Base-by-base conservation (phyloP, 2,329 filamentous ascomycete genomes). In the Botrytis paeoniae region DNA sequence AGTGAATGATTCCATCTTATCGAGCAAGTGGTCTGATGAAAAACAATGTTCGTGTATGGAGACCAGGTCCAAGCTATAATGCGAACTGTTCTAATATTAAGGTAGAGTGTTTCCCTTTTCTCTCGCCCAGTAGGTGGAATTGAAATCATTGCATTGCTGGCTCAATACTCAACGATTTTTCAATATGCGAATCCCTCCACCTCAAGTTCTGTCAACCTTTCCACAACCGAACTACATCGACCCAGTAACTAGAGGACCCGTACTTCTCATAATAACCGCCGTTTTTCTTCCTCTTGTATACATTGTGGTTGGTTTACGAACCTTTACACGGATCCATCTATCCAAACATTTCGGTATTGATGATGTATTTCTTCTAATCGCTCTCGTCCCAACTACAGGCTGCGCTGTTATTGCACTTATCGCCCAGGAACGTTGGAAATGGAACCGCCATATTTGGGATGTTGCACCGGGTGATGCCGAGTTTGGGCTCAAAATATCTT, bases 191-290 rank as follows among this genome's bases (percentile, higher is more conserved):
- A 35, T 73, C 16, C 71, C 71, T 51, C 37, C 71, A 20, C 57
- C 71, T 54, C n/a, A 69, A 25, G n/a, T 73, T 22, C 22, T 70
- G 6, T 43, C 66, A 20, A 29, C 43, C 48, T 63, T 70, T 45
- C 85, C 86, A 9, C 77, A 70, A 48, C 83, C 85, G 12, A 87
- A 87, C 75, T 84, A 85, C 76, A 74, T 82, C 68, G 78, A 87
- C 75, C 86, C 85, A 9, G 79, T 79, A 22, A 83, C 82, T 41
- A 82, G 84, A 74, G 84, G 84, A 20, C 82, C 83, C 76, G 82
- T 77, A 48, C 82, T 83, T 35, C 79, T 85, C 20, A 80, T 85
- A 35, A 78, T 84, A 9, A 82, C 84, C 37, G 76, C 84, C 7
- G 73, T 84, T 4, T 79, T 84, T 45, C 78, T 83, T n/a, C 76